Evolutionary conservation across 495 filamentous ascomycete genomes (phyloP).

Genomic region (Penicillium roqueforti): DNA sequence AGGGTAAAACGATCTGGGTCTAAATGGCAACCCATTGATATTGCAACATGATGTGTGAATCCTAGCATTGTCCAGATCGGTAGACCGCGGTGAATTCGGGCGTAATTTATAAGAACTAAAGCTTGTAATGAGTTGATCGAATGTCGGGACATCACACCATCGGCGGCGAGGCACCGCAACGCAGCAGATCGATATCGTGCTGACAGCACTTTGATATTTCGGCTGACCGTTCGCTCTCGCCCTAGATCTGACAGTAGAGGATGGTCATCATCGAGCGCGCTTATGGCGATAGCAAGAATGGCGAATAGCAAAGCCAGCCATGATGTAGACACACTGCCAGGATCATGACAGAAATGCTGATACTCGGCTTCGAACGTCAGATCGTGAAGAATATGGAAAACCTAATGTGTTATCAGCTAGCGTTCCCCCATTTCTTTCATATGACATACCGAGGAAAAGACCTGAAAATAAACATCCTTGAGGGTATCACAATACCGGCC

Average conservation of each 20-base stretch:
- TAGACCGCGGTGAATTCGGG: constrained; percentile 37
- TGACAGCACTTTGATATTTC: constrained; percentile 41
- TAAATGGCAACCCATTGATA: constrained; percentile 46
- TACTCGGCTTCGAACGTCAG: constrained; percentile 47
- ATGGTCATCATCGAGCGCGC: constrained; percentile 42
- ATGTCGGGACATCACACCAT: constrained; percentile 41
- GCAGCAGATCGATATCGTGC: constrained; percentile 43
- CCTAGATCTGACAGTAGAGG: constrained; percentile 40
- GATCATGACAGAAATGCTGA: constrained; percentile 41
- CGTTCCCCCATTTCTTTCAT: neutral
- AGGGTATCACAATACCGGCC: constrained; percentile 37
- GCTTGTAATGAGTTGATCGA: constrained; percentile 47
- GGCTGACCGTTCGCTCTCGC: constrained; percentile 37
- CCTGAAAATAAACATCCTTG: constrained; percentile 39
- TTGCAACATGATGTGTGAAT: constrained; percentile 45
- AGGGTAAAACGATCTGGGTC: constrained; percentile 43
- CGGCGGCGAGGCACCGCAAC: constrained; percentile 42
- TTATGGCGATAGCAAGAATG: constrained; percentile 42
- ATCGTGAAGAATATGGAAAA: constrained; percentile 47
- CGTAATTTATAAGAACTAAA: constrained; percentile 43
- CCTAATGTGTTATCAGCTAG: constrained; percentile 13
- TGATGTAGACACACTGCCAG: constrained; percentile 35
- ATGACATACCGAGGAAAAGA: constrained; percentile 37
- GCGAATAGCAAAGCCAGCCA: constrained; percentile 46
- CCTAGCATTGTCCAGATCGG: constrained; percentile 42